Base-by-base conservation (phyloP, 768 basidiomycete species). In the Suillus spraguei region DNA sequence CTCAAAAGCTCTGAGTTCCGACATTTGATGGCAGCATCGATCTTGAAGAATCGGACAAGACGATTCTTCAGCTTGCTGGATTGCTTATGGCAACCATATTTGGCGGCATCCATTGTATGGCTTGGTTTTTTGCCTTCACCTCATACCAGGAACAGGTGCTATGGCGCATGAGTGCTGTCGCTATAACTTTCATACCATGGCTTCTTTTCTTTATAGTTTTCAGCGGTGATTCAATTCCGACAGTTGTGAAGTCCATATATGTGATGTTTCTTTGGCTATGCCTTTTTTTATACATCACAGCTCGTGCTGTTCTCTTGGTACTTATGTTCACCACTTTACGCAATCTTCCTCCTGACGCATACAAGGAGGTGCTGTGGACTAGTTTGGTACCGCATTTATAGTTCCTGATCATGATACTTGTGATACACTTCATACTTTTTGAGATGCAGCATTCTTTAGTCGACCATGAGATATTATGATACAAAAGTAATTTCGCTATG, bases 121-220 rank as follows among this genome's bases (percentile, higher is more conserved):
- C 70, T 5, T 74, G 72, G 75, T 61, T 59, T 11, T 44, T 44
- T 5, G 10, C 20, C 44, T 44, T 44, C n/a, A 9, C 9, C 20
- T 11, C n/a, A 44, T 20, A 32, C 20, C 50, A 36, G 24, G 64
- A 72, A 39, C 67, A 55, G 60, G 56, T 60, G 33, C 42, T 70
- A 28, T 75, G 74, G 74, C 63, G 64, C 35, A 50, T 62, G 2
- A 65, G 65, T 10, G 65, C 70, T 0, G 20, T 65, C 7, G 9
- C 62, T 35, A 62, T 73, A 3, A 44, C 60, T 4, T 65, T 24
- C 58, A 50, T 24, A 52, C 44, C 46, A 1, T 33, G 52, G 32
- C 20, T 49, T 49, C 5, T 11, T 49, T 10, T 35, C 5, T 7
- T 35, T 9, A 35, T n/a, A n/a, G n/a, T n/a, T n/a, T n/a, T n/a